Evolutionary conservation across 352 stramenopile genomes (phyloP), one percentile per base, ranked within the genome.

Genomic region (Globisporangium paddicum): DNA sequence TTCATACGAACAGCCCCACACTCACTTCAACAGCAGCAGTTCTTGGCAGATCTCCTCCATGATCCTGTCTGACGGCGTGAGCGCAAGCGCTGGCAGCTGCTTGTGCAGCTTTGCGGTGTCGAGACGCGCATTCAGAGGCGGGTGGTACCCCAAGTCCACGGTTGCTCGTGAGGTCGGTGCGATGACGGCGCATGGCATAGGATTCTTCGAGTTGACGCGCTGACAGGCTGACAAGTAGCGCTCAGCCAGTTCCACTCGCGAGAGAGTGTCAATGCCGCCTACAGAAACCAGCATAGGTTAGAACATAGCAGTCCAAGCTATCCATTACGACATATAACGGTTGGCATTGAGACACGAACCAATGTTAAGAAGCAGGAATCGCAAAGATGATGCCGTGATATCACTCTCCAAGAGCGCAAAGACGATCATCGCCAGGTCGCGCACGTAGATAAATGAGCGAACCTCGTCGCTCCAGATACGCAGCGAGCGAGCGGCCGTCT

Each of bases 391-490:
- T 18, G 14, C 1, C 37, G 11, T 18, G 47, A 11, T 23, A 35
- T 38, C 28, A 16, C 11, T 21, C 18, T n/a, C 52, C 14, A 84
- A 37, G 16, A 87, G 30, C 48, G 35, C 40, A 53, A 78, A 68
- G 19, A 86, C 26, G 23, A 86, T 54, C 1, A 54, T 28, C 9
- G 68, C 67, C n/a, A 89, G 66, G 53, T 89, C 77, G 7, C 66
- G 46, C 28, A 87, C 66, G 55, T 72, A 82, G 25, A 87, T 58
- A 44, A 82, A 89, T 25, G 79, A 89, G 16, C 79, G 75, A 58
- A 83, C 64, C 62, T 89, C 79, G 58, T 89, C 79, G 47, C 58
- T 72, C 79, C 79, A 89, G 19, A 89, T 60, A 9, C 65, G 63
- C 14, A 89, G 60, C 0, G 72, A 66, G 10, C 21, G 23, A 25